phyloP scores from a whole-genome alignment of 495 filamentous ascomycete species.

The Xylaria nigripes region DNA sequence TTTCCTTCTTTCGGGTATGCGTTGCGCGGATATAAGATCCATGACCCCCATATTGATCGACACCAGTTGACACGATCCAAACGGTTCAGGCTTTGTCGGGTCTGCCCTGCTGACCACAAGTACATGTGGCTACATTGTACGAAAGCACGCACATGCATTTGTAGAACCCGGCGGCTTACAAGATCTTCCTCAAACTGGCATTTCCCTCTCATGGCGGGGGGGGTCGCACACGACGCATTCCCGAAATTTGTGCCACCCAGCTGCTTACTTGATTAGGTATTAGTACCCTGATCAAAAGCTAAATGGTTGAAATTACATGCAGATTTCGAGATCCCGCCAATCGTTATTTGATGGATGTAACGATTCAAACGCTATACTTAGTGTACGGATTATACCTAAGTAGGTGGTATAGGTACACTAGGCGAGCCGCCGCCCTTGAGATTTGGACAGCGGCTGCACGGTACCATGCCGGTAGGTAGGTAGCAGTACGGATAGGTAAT shows the following conservation, averaged over 20 bases:
- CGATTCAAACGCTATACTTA: neutral
- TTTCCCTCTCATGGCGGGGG: neutral
- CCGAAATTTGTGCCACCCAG: neutral
- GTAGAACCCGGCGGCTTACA: neutral
- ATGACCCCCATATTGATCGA: neutral
- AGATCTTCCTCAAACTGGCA: neutral
- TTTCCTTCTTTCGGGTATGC: neutral
- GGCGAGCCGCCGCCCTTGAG: too few species aligned
- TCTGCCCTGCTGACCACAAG: slow-evolving; percentile 8
- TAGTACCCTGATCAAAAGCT: neutral
- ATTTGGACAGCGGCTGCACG: too few species aligned
- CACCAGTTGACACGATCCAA: neutral
- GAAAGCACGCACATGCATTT: neutral
- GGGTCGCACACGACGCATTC: neutral
- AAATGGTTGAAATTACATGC: neutral
- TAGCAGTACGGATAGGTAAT: too few species aligned
- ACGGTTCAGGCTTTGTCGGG: neutral
- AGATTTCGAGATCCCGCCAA: slow-evolving; percentile 5
- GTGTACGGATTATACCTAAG: too few species aligned
- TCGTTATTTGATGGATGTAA: neutral
- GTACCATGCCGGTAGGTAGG: too few species aligned
- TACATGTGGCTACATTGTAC: slow-evolving; percentile 6
- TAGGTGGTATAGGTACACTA: too few species aligned
- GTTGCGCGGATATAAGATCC: neutral
- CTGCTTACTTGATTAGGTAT: too few species aligned